These are phyloP conservation scores for Paraurostyla sp. DNA, from an alignment of 73 alveolate species.

Conservation along the genomic window DNA sequence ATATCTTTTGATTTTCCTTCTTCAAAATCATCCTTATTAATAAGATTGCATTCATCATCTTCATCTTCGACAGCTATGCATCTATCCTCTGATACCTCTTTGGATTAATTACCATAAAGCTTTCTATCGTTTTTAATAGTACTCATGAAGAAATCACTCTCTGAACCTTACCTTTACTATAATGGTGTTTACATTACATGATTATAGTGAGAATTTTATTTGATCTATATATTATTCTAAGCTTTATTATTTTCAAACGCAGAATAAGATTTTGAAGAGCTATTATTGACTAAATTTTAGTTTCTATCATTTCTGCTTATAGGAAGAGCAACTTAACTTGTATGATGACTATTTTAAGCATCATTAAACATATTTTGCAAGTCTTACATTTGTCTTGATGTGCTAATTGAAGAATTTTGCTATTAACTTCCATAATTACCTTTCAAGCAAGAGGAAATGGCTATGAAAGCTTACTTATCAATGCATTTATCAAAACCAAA, in stretches of 20 bases:
- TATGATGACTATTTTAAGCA: neutral
- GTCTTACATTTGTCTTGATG: constrained; percentile 23
- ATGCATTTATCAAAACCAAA: constrained; percentile 41
- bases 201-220: neutral
- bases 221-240: neutral
- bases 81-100: neutral
- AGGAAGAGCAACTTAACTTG: neutral
- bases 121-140: neutral
- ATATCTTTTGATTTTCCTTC: constrained; percentile 52
- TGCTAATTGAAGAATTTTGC: neutral
- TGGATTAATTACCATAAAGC: neutral
- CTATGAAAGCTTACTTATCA: constrained; percentile 5
- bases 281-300: neutral
- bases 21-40: constrained; percentile 58
- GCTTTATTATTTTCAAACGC: neutral
- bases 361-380: constrained; percentile 1
- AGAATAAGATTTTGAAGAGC: constrained; percentile 5
- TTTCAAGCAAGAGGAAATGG: neutral
- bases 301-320: neutral
- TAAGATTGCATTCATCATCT: constrained; percentile 61
- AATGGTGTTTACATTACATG: neutral
- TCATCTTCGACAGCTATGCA: neutral
- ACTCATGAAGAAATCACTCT: constrained; percentile 11
- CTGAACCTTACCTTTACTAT: neutral
- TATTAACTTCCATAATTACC: neutral